Conservation (phyloP, 805 yeast genomes). For the Saturnispora diversa region DNA sequence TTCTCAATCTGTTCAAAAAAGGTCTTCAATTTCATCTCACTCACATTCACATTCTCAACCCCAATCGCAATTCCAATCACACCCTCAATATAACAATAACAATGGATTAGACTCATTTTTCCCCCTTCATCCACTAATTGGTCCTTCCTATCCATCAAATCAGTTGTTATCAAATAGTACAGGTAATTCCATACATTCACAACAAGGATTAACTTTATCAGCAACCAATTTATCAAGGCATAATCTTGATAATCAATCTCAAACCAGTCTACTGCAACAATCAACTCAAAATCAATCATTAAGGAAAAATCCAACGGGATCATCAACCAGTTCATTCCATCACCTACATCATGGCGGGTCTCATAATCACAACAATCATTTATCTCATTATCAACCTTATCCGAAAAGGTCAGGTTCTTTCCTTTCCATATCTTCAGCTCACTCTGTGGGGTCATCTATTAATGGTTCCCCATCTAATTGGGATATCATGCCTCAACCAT, state of each 20-base stretch:
- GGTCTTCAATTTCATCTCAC: too few species aligned
- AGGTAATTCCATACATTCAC: conserved; percentile 11
- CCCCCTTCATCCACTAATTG: conserved; percentile 29
- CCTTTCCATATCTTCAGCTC: conserved; percentile 23
- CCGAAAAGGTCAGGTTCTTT: conserved; percentile 18
- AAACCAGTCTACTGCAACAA: conserved; percentile 12
- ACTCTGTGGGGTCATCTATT: conserved; percentile 23
- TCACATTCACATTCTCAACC: too few species aligned
- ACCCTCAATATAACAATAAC: too few species aligned
- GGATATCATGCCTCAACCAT: conserved; percentile 22
- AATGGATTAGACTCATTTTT: conserved; percentile 26
- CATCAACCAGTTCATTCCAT: conserved; percentile 22
- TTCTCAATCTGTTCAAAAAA: not conserved
- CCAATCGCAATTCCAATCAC: too few species aligned
- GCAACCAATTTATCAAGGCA: not conserved
- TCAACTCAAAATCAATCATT: conserved; percentile 15
- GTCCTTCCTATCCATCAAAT: conserved; percentile 22
- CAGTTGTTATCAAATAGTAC: conserved; percentile 10
- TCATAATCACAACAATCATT: conserved; percentile 20
- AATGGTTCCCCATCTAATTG: conserved; percentile 21
- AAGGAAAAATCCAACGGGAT: conserved; percentile 23
- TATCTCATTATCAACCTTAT: conserved; percentile 23
- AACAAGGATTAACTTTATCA: conserved; percentile 5
- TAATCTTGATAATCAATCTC: conserved; percentile 10
- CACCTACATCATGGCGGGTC: conserved; percentile 17